Conservation (phyloP, 208 protist species). For the Leishmania turanica region DNA sequence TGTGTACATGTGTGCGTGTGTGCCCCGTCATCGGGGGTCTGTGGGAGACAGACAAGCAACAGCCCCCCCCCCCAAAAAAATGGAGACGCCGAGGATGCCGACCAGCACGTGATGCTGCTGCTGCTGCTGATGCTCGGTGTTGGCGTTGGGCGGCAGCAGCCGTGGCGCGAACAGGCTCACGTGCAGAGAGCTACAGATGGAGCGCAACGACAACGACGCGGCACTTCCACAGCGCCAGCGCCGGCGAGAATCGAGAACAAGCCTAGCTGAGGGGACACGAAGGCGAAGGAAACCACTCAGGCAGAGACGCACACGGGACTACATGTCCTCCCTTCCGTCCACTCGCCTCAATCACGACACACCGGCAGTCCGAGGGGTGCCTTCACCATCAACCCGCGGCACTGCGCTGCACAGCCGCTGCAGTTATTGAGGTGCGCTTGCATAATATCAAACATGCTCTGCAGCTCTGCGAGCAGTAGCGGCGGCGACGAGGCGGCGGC, state of each 20-base stretch:
- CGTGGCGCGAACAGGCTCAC: too few species aligned
- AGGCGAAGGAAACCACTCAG: not conserved
- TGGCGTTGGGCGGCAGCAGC: too few species aligned
- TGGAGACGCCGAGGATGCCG: too few species aligned
- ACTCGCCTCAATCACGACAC: not conserved
- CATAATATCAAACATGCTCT: slow-evolving; percentile 5
- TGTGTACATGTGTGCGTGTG: too few species aligned
- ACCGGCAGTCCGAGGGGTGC: not conserved
- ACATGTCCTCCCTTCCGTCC: not conserved
- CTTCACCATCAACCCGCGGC: not conserved
- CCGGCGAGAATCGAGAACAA: not conserved
- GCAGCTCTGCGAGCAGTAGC: slow-evolving; percentile 22
- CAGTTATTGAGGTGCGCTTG: slow-evolving; percentile 16
- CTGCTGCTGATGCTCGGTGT: too few species aligned
- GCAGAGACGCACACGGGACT: not conserved
- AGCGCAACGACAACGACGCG: not conserved
- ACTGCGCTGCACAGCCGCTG: slow-evolving; percentile 10
- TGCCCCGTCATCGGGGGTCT: not conserved
- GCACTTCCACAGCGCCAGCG: too few species aligned
- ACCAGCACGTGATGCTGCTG: too few species aligned
- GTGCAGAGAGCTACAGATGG: too few species aligned
- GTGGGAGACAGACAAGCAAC: too few species aligned
- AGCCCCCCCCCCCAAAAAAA: too few species aligned
- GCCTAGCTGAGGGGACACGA: not conserved
- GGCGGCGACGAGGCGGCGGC: not conserved